Evolutionary conservation across 139 green algal species (phyloP).

Genomic region (Yamagishiella unicocca): DNA sequence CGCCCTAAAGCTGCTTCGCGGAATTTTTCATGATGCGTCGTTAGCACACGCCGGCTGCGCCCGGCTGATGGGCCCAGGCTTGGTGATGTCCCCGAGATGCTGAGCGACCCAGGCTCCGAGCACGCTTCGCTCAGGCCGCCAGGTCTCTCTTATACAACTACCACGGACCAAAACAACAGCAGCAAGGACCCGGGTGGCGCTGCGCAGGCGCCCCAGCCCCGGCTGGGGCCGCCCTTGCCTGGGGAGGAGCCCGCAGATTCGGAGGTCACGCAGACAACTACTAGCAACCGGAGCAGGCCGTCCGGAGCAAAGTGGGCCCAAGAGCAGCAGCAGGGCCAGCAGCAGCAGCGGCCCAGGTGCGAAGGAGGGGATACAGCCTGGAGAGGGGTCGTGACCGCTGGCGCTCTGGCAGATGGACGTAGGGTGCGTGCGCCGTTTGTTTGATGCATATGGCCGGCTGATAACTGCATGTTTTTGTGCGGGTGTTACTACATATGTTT

Average conservation of each 20-base stretch:
- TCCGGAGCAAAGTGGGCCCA: slow-evolving; percentile 29
- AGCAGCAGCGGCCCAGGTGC: slow-evolving; percentile 32
- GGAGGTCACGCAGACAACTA: slow-evolving; percentile 26
- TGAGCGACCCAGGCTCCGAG: slow-evolving; percentile 1
- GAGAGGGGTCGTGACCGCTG: too few species aligned
- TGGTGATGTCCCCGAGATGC: neutral
- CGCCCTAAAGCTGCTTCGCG: too few species aligned
- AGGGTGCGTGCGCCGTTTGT: too few species aligned
- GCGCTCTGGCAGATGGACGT: too few species aligned
- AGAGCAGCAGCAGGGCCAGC: slow-evolving; percentile 19
- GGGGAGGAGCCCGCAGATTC: slow-evolving; percentile 27
- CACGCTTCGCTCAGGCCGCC: slow-evolving; percentile 6
- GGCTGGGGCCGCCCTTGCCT: slow-evolving; percentile 14
- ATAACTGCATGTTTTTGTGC: too few species aligned
- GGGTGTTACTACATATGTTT: too few species aligned
- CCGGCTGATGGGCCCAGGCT: neutral
- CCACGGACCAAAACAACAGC: slow-evolving; percentile 35
- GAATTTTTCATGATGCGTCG: too few species aligned
- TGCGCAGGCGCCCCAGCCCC: neutral
- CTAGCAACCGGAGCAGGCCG: slow-evolving; percentile 19
- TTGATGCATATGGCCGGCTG: too few species aligned
- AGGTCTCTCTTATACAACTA: slow-evolving; percentile 16
- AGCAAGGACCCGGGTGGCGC: slow-evolving; percentile 24
- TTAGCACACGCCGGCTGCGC: neutral
- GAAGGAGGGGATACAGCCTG: too few species aligned